Evolutionary conservation across 345 rosid species (phyloP), one percentile per base, ranked within the genome.

Genomic region (Mercurialis annua): DNA sequence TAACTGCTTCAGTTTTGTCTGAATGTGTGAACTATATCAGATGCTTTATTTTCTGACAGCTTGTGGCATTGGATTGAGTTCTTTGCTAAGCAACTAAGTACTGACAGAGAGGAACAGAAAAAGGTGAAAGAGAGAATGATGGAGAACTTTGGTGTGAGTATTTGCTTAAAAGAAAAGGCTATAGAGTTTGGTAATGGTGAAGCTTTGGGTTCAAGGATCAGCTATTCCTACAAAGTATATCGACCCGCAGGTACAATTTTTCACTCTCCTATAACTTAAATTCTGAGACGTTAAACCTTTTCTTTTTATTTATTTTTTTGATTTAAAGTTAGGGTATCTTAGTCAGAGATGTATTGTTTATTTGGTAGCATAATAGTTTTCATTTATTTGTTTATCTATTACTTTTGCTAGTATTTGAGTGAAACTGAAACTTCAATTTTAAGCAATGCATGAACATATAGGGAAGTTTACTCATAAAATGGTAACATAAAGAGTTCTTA

Each of bases 111-210:
- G 59, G 57, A 50, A 51, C 57, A 44, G 23, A 40, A 8, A 9
- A 9, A 40, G 5, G 11, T 3, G n/a, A 69, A 34, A 58, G 60
- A 60, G 27, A 71, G 62, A 65, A 66, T 67, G 73, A 65, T 72
- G 73, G 47, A 48, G 76, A 76, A 76, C 71, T 76, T 71, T 72
- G 80, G 85, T 76, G 79, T 50, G 60, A 66, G 81, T 58, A 76
- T 82, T 93, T 85, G 96, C 88, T 80, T 84, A 56, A 71, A 84
- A 82, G 88, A 78, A 71, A 89, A 86, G 98, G 73, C 75, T 85
- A 62, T 81, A 82, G 81, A 75, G 81, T 80, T 90, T 74, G 89
- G 89, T 84, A 73, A 74, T 71, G 53, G 68, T 72, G 74, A 83
- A 83, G 82, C 98, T 87, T 93, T 76, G 69, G 70, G 83, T 81